Evolutionary conservation across 73 alveolate species (phyloP).

Genomic region (Symbiodinium pilosum): DNA sequence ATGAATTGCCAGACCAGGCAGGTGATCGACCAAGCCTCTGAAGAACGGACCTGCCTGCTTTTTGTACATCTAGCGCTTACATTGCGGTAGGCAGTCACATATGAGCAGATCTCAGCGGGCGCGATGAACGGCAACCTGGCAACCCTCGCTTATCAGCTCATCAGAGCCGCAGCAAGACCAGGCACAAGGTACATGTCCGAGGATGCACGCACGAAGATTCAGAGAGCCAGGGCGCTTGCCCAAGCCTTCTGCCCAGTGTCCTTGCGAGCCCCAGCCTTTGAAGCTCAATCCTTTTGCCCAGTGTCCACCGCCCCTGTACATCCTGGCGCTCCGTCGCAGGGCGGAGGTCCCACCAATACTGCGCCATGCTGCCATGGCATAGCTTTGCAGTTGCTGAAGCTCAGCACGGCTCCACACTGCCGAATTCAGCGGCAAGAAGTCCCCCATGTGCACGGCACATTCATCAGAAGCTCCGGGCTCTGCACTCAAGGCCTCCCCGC

Average conservation of each 20-base stretch:
- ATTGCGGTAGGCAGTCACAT: no score
- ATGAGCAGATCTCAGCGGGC: conserved; percentile 7
- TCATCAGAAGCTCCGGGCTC: background rate
- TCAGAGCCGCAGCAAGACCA: conserved; percentile 85
- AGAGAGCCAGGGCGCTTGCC: conserved; percentile 60
- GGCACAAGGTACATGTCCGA: conserved; percentile 74
- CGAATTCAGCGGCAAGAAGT: conserved; percentile 27
- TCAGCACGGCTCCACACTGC: conserved; percentile 51
- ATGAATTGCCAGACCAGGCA: no score
- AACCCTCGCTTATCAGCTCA: conserved; percentile 68
- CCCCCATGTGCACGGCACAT: conserved; percentile 33
- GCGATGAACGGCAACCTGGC: conserved; percentile 23
- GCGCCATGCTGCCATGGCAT: conserved; percentile 86
- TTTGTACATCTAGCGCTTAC: no score
- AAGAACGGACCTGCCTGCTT: no score
- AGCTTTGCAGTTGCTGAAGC: conserved; percentile 67
- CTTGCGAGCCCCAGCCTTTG: conserved; percentile 93
- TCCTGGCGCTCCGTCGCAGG: conserved; percentile 59
- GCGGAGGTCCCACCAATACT: conserved; percentile 47
- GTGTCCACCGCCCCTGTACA: conserved; percentile 78
- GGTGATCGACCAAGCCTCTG: no score
- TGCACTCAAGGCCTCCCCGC: conserved; percentile 23
- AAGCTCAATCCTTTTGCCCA: conserved; percentile 86
- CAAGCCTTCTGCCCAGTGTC: conserved; percentile 88
- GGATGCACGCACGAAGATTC: conserved; percentile 45